Conservation (phyloP, 139 green algal genomes). For the Chlamydomonas asymmetrica region DNA sequence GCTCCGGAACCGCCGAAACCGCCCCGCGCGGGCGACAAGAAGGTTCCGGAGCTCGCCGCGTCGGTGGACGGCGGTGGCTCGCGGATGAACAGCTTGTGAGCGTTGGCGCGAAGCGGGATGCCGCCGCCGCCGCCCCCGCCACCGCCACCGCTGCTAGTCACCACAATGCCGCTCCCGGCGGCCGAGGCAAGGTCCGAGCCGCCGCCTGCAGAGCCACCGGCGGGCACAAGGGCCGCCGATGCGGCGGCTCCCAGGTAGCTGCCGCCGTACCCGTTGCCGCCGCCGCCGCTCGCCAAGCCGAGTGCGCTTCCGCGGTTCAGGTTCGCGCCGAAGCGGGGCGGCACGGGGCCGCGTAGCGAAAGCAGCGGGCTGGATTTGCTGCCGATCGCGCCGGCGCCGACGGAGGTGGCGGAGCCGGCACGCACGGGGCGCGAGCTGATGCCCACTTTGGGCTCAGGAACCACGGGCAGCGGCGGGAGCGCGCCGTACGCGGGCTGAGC, state of each 20-base stretch:
- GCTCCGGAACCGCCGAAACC: too few relatives aligned
- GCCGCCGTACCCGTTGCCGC: not conserved
- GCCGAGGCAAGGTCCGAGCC: conserved; percentile 16
- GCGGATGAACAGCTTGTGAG: conserved; percentile 82
- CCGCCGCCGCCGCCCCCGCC: conserved; percentile 17
- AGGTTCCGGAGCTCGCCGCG: conserved; percentile 17
- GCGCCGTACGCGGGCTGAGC: conserved; percentile 46
- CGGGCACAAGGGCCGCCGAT: not conserved
- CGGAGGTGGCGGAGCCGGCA: conserved; percentile 11
- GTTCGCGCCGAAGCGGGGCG: conserved; percentile 54
- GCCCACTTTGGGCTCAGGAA: conserved; percentile 66
- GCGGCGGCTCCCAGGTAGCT: not conserved
- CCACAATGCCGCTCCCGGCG: not conserved
- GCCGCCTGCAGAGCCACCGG: not conserved
- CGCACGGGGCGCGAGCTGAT: conserved; percentile 59
- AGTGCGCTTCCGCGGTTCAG: conserved; percentile 37
- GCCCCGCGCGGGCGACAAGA: conserved; percentile 31
- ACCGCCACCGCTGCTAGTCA: conserved; percentile 4
- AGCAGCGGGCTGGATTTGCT: conserved; percentile 49
- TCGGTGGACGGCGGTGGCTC: conserved; percentile 61
- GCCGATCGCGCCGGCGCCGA: conserved; percentile 26
- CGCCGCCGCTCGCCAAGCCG: not conserved
- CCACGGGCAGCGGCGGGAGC: conserved; percentile 37
- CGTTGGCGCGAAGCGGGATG: conserved; percentile 78
- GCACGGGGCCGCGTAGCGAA: conserved; percentile 63